Evolutionary conservation across 1,284 basidiomycete genomes (phyloP), one percentile per base, ranked within the genome.

Genomic region (Taiwanofungus camphoratus): DNA sequence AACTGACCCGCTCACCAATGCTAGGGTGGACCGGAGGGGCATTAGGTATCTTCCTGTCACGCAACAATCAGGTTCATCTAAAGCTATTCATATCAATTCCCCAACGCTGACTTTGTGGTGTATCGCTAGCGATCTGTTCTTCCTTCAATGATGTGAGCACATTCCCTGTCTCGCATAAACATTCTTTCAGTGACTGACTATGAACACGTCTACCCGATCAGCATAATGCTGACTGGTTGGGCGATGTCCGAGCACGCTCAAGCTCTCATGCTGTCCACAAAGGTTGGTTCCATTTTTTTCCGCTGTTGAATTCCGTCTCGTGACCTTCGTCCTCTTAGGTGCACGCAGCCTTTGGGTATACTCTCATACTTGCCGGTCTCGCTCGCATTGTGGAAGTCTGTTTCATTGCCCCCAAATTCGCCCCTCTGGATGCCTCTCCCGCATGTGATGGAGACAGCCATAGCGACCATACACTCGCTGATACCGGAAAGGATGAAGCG

Each of bases 191-290:
- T 22, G 6, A 11, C 41, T 43, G 21, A 51, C 44, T 45, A 32
- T 36, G 20, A 22, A 32, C 18, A 12, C 40, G 39, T 44, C 37
- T 5, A 23, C 16, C 27, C 37, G 9, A 39, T 41, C 51, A 92
- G 87, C 46, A 83, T 94, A 51, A 79, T 91, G 44, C 70, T 95
- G 48, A 95, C 92, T 0, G 94, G 94, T 2, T 97, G 91, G 87
- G 93, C 87, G 0, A 95, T 97, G 91, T 87, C 88, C 3, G 83
- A 88, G 31, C 94, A 97, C 54, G 79, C 79, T 2, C 94, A 97
- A 67, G 80, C 77, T 7, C 69, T 93, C 41, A 84, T 82, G 79
- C 72, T 94, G 36, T 90, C 88, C 1, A 88, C 89, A 2, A 84
- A 82, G 68, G 87, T 87, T 21, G 51, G 52, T 47, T 18, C 20